A percentile compares a stretch with the other conserved stretches of the same genome.
These are phyloP conservation scores for Zasmidium angulare DNA, from an alignment of 2,329 filamentous ascomycete species.

Conservation along the genomic window DNA sequence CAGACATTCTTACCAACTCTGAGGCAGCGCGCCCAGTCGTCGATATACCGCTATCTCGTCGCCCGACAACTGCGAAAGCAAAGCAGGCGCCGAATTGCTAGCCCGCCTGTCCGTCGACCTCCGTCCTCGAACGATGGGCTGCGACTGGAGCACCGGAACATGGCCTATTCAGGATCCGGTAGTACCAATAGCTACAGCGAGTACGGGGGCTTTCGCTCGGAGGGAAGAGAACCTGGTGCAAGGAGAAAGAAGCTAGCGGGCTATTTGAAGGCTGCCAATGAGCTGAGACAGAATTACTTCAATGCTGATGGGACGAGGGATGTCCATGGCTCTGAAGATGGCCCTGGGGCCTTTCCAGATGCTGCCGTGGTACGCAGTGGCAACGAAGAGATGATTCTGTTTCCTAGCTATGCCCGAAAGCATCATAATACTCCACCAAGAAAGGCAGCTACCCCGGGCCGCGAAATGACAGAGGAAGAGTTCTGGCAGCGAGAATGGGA, in stretches of 20 bases:
- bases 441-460: slow-evolving; percentile 16
- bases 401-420: slow-evolving; percentile 85
- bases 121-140: slow-evolving; percentile 33
- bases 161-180: slow-evolving; percentile 32
- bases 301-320: slow-evolving; percentile 35
- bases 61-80: slow-evolving; percentile 32
- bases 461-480: slow-evolving; percentile 44
- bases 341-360: slow-evolving; percentile 71
- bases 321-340: slow-evolving; percentile 24
- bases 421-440: slow-evolving; percentile 53
- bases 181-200: slow-evolving; percentile 37
- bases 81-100: slow-evolving; percentile 4
- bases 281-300: slow-evolving; percentile 65
- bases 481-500: slow-evolving; percentile 81
- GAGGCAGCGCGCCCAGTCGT: slow-evolving; percentile 70
- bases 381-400: slow-evolving; percentile 89
- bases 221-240: slow-evolving; percentile 62
- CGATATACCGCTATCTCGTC: slow-evolving; percentile 60
- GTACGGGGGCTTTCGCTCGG: slow-evolving; percentile 35
- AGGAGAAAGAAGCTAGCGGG: slow-evolving; percentile 75
- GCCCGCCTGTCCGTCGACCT: background rate
- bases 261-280: slow-evolving; percentile 70
- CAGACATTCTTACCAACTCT: slow-evolving; percentile 72
- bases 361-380: slow-evolving; percentile 77
- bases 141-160: slow-evolving; percentile 25